Evolutionary conservation across 2,329 filamentous ascomycete genomes (phyloP).

Genomic region (Phaeoacremonium minimum): DNA sequence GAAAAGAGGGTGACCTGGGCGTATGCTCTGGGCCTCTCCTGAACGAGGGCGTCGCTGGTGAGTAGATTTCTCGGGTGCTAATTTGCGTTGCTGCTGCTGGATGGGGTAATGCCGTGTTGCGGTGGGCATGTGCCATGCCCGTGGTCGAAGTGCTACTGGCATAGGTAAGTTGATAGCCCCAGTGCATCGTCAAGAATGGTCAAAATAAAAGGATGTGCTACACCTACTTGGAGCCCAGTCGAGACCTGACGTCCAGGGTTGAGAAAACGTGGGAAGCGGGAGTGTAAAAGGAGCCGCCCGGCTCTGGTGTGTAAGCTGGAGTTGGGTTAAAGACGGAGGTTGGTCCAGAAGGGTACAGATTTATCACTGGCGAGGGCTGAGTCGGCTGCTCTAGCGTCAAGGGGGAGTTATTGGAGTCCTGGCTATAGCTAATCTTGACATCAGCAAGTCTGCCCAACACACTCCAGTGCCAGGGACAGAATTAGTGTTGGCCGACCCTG

Average conservation of each 20-base stretch:
- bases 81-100: slow-evolving; percentile 42
- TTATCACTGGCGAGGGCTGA: slow-evolving; percentile 46
- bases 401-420: slow-evolving; percentile 47
- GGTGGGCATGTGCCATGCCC: slow-evolving; percentile 56
- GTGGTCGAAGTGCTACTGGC: slow-evolving; percentile 43
- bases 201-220: slow-evolving; percentile 13
- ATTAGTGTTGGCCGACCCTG: slow-evolving; percentile 12
- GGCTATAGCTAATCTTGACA: slow-evolving; percentile 44
- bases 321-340: slow-evolving; percentile 39
- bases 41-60: slow-evolving; percentile 44
- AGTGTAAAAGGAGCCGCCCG: slow-evolving; percentile 41
- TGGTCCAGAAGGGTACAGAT: slow-evolving; percentile 40
- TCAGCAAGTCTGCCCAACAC: slow-evolving; percentile 15
- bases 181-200: slow-evolving; percentile 5
- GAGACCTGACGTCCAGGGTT: slow-evolving; percentile 48
- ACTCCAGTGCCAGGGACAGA: slow-evolving; percentile 12
- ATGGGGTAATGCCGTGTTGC: slow-evolving; percentile 47
- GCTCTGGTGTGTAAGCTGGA: slow-evolving; percentile 46
- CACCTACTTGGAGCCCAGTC: slow-evolving; percentile 52
- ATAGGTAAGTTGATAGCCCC: slow-evolving; percentile 25
- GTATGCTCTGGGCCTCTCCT: slow-evolving; percentile 44
- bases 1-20: slow-evolving; percentile 47
- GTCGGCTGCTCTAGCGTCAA: slow-evolving; percentile 48
- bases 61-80: slow-evolving; percentile 50
- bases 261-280: slow-evolving; percentile 36